Percentiles rank a stretch among this genome's conserved stretches.
phyloP scores from a whole-genome alignment of 2,329 filamentous ascomycete species.

The Pestalotiopsis sp. region DNA sequence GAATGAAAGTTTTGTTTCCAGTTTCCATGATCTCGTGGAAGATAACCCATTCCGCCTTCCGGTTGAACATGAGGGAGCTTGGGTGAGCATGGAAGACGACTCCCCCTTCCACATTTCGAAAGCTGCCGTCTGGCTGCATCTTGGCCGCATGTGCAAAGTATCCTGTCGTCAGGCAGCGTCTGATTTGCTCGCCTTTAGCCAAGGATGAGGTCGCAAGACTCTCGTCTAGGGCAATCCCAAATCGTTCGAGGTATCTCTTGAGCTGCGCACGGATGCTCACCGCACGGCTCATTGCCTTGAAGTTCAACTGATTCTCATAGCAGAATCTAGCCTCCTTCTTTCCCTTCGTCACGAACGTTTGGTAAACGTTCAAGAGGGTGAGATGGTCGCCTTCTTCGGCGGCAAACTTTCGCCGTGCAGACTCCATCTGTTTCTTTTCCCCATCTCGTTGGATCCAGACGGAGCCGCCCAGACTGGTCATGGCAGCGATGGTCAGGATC shows the following conservation, averaged over 20 bases:
- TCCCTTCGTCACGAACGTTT: conserved; percentile 81
- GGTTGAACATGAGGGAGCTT: conserved; percentile 91
- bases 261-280: conserved; percentile 87
- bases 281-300: conserved; percentile 78
- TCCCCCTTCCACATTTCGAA: conserved; percentile 80
- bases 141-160: conserved; percentile 92
- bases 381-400: conserved; percentile 93
- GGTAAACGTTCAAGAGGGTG: conserved; percentile 91
- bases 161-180: conserved; percentile 82
- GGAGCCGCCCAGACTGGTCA: conserved; percentile 83
- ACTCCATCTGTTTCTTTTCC: conserved; percentile 75
- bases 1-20: conserved; percentile 83
- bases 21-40: conserved; percentile 95
- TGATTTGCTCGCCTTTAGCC: conserved; percentile 70
- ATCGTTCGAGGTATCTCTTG: conserved; percentile 83
- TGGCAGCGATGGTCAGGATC: conserved; percentile 88
- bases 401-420: conserved; percentile 77
- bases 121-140: conserved; percentile 93
- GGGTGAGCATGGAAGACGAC: conserved; percentile 85
- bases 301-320: conserved; percentile 84
- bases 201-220: conserved; percentile 46
- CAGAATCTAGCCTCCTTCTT: conserved; percentile 86
- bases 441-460: conserved; percentile 83
- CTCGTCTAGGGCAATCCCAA: conserved; percentile 73
- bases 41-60: conserved; percentile 94